Conservation (phyloP, 2,329 filamentous ascomycete genomes). For the Penicillium italicum region DNA sequence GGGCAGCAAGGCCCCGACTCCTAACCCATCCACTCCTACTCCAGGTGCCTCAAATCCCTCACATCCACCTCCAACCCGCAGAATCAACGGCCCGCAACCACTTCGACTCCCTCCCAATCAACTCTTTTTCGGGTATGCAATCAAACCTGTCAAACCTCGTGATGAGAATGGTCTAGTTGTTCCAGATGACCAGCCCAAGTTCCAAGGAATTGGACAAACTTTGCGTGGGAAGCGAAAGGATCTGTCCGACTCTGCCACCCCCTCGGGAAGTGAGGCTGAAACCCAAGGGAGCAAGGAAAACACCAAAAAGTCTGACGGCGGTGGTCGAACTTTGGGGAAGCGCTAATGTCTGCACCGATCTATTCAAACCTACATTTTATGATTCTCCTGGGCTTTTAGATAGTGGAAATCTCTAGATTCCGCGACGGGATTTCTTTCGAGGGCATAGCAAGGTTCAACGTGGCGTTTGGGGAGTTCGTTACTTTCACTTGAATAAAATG, state of each 20-base stretch:
- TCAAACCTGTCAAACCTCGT: conserved; percentile 80
- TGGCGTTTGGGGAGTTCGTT: conserved; percentile 24
- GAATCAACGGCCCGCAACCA: conserved; percentile 77
- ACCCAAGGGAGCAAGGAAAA: conserved; percentile 21
- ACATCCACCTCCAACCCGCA: conserved; percentile 44
- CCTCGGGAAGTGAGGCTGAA: conserved; percentile 36
- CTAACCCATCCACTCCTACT: conserved; percentile 70
- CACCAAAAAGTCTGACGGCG: conserved; percentile 10
- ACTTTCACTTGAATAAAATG: neutral
- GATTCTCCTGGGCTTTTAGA: conserved; percentile 12
- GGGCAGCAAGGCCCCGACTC: conserved; percentile 68
- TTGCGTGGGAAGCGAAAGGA: conserved; percentile 70
- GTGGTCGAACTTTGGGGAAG: conserved; percentile 23
- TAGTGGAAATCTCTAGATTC: conserved; percentile 10
- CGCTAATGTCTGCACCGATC: conserved; percentile 11
- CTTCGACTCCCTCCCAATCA: conserved; percentile 82
- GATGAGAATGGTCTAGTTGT: conserved; percentile 61
- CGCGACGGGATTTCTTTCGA: conserved; percentile 5
- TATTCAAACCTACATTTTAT: conserved; percentile 6
- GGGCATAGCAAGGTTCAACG: conserved; percentile 26
- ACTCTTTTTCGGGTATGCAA: conserved; percentile 93
- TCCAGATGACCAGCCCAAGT: conserved; percentile 67
- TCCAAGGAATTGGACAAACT: conserved; percentile 81
- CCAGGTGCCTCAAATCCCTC: conserved; percentile 52
- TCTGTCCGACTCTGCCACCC: conserved; percentile 34